phyloP scores from a whole-genome alignment of 805 yeast genomes.

The Monosporozyma yasuniensis region DNA sequence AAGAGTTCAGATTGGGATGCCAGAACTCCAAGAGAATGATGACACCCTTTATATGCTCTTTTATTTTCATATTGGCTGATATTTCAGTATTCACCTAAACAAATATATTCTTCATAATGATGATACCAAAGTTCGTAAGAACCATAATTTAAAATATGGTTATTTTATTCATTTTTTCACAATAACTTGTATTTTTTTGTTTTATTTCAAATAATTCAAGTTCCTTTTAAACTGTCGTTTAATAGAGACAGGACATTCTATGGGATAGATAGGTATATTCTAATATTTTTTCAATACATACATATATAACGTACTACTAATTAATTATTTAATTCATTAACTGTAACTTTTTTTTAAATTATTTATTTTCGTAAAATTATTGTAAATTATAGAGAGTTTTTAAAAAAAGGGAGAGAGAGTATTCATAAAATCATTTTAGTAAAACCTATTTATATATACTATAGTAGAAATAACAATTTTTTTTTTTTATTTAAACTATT shows the following conservation, averaged over 20 bases:
- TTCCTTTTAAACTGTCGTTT: background rate
- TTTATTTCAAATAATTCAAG: background rate
- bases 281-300: background rate
- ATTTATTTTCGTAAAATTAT: background rate
- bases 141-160: background rate
- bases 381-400: background rate
- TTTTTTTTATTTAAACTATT: too few relatives aligned
- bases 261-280: background rate
- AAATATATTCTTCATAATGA: background rate
- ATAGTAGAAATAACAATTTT: too few relatives aligned
- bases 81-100: background rate
- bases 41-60: background rate
- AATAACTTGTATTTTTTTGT: background rate
- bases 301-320: background rate
- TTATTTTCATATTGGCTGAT: background rate
- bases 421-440: too few relatives aligned
- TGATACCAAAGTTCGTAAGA: background rate
- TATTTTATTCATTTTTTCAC: background rate
- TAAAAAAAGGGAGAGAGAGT: background rate
- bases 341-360: background rate
- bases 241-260: background rate
- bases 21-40: background rate
- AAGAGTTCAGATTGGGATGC: slow-evolving; percentile 22
- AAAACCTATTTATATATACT: too few relatives aligned
- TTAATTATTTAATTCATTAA: background rate